Evolutionary conservation across 169 alveolate genomes (phyloP), one percentile per base, ranked within the genome.

Genomic region (Plasmodium malariae): DNA sequence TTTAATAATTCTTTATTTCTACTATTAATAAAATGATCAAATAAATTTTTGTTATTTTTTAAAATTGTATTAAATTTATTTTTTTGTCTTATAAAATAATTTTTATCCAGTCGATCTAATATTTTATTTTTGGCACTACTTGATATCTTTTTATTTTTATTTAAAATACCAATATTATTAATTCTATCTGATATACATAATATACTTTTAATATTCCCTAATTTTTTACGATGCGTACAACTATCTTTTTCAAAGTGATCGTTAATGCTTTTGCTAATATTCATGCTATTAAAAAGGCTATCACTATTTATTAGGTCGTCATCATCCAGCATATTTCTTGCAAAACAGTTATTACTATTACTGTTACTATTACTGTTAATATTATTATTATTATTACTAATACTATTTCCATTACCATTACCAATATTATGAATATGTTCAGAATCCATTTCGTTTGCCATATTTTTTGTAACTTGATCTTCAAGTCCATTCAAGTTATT

Each of bases 171-270:
- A 7, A 37, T 49, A 36, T 30, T 73, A 60, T 55, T 73, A 21
- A 55, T 74, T 65, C 68, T 32, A 28, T 78, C 43, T 34, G 78
- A 30, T 28, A 78, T 28, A 78, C 70, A 62, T 0, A 78, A 51
- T 11, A 78, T 78, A 69, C 69, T 78, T 30, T 62, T 60, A 6
- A 78, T 43, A 54, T 37, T 62, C 48, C 76, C 76, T 24, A 3
- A n/a, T 62, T 78, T 62, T 60, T 78, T 78, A 2, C 51, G 11
- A 26, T 63, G 49, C 9, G 48, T 3, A 36, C 34, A 36, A 19
- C 40, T 0, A 28, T 21, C 45, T 14, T 78, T 62, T 24, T 43
- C 55, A 34, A 24, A 43, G 30, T 63, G 40, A 36, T 78, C 76
- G 9, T 11, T 19, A 4, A 19, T 11, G 32, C n/a, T 5, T 48